Evolutionary conservation across 2,329 filamentous ascomycete genomes (phyloP).

Genomic region (Sporothrix pseudoabietina): DNA sequence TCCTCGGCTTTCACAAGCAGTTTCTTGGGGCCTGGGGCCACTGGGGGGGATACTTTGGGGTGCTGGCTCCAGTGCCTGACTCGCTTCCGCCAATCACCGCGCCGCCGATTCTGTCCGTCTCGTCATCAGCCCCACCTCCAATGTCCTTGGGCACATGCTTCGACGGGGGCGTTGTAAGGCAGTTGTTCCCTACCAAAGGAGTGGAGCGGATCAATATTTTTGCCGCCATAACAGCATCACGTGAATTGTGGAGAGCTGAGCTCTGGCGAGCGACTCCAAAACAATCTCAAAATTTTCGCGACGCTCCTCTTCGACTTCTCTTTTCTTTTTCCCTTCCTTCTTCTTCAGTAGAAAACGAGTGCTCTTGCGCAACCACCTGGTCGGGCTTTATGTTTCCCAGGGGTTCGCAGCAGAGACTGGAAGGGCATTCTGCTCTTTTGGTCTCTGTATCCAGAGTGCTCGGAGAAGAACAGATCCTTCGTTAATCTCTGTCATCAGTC

Average conservation of each 20-base stretch:
- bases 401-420: background rate
- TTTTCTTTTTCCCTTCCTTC: constrained; percentile 39
- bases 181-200: background rate
- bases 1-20: constrained; percentile 47
- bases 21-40: background rate
- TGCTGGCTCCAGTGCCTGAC: background rate
- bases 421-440: constrained; percentile 20
- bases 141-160: background rate
- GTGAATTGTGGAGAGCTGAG: background rate
- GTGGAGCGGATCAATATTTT: constrained; percentile 33
- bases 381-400: constrained; percentile 14
- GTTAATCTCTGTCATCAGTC: constrained; percentile 59
- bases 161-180: background rate
- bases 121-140: constrained; percentile 34
- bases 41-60: background rate
- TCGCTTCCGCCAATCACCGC: constrained; percentile 34
- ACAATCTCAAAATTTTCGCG: background rate
- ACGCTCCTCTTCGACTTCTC: constrained; percentile 23
- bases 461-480: constrained; percentile 57
- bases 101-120: constrained; percentile 32
- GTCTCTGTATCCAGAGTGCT: constrained; percentile 38
- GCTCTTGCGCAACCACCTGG: constrained; percentile 40
- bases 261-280: background rate
- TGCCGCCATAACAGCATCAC: constrained; percentile 31
- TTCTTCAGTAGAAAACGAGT: constrained; percentile 56